A percentile compares a stretch with the other conserved stretches of the same genome.
These are phyloP conservation scores for Halophytophthora polymorphica DNA, from an alignment of 352 stramenopile species.

Conservation along the genomic window DNA sequence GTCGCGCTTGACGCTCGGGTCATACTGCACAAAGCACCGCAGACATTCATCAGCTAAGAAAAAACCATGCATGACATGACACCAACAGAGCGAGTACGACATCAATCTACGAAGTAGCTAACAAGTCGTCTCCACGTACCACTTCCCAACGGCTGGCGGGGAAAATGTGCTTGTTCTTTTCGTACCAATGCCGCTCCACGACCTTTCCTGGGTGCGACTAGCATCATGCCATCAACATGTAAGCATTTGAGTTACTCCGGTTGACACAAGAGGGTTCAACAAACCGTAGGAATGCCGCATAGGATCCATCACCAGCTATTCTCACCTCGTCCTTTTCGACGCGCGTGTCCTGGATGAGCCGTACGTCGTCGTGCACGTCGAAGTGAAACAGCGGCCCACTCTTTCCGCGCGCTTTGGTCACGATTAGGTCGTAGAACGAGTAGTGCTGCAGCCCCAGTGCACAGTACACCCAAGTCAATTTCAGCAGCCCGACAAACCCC, in stretches of 20 bases:
- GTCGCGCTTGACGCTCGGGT: conserved; percentile 68
- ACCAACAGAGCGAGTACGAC: no score
- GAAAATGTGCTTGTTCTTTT: conserved; percentile 99
- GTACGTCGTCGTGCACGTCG: conserved; percentile 93
- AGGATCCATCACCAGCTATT: neutral
- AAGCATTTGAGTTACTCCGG: conserved; percentile 1
- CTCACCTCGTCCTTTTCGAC: conserved; percentile 96
- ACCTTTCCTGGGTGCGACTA: conserved; percentile 97
- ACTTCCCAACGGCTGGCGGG: conserved; percentile 97
- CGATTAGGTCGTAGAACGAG: conserved; percentile 99
- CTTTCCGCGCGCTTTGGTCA: conserved; percentile 96
- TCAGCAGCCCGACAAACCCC: conserved; percentile 1
- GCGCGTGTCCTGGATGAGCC: conserved; percentile 89
- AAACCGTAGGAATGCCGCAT: neutral
- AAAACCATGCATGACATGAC: neutral
- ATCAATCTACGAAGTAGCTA: neutral
- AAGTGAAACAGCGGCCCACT: conserved; percentile 98
- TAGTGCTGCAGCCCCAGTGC: conserved; percentile 86
- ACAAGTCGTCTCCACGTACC: conserved; percentile 42
- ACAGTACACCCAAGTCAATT: conserved; percentile 6
- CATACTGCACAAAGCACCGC: conserved; percentile 43
- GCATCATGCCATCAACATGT: conserved; percentile 4
- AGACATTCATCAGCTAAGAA: conserved; percentile 1
- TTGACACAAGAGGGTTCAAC: neutral
- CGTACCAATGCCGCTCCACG: conserved; percentile 96